These are phyloP conservation scores for Solanum chilense DNA, from an alignment of 257 asterid genomes.

Conservation along the genomic window DNA sequence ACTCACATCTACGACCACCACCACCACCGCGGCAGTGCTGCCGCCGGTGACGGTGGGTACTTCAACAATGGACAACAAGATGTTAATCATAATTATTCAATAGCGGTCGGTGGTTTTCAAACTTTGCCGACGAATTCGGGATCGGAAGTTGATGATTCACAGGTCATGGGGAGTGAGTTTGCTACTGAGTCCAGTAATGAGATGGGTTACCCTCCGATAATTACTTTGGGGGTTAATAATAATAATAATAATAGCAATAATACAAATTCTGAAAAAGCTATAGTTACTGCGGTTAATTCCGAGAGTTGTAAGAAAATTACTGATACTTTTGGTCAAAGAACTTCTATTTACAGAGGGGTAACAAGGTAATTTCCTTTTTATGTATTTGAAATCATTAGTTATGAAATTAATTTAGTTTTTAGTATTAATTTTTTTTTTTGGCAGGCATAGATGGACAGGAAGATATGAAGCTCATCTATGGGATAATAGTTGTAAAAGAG, in stretches of 20 bases:
- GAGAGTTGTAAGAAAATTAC: constrained; percentile 46
- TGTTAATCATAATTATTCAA: constrained; percentile 19
- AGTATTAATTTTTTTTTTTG: not conserved
- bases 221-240: constrained; percentile 24
- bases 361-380: constrained; percentile 37
- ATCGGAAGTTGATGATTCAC: constrained; percentile 53
- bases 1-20: constrained; percentile 51
- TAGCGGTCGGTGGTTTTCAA: constrained; percentile 44
- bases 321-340: constrained; percentile 82
- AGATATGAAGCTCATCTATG: constrained; percentile 99
- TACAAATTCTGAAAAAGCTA: constrained; percentile 8
- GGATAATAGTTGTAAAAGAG: constrained; percentile 99
- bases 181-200: constrained; percentile 47
- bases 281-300: constrained; percentile 40
- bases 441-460: constrained; percentile 99
- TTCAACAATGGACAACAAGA: constrained; percentile 24
- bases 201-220: constrained; percentile 25
- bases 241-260: no score
- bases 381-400: not conserved
- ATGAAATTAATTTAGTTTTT: not conserved
- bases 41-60: not conserved
- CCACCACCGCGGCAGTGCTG: not conserved
- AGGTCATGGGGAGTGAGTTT: not conserved
- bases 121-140: constrained; percentile 70
- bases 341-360: constrained; percentile 94